Evolutionary conservation across 345 rosid genomes (phyloP).

Genomic region (Reutealis trisperma): DNA sequence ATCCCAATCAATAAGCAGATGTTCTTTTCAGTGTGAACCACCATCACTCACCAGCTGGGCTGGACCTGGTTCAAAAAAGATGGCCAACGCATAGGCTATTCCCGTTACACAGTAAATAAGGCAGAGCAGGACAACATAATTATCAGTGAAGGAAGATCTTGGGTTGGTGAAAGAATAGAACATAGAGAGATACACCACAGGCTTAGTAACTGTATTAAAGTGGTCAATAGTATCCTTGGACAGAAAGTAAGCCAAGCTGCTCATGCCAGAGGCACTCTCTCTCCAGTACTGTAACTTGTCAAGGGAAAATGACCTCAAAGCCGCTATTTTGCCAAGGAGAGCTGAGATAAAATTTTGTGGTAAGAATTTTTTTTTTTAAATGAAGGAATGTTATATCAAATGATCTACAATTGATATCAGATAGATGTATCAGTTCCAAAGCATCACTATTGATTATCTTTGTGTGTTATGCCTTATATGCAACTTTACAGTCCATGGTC

Average conservation of each 20-base stretch:
- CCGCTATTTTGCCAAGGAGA: constrained; percentile 87
- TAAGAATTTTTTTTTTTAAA: constrained; percentile 6
- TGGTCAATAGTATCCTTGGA: constrained; percentile 90
- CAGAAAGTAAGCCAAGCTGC: constrained; percentile 86
- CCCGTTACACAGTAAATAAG: constrained; percentile 96
- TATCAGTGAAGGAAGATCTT: constrained; percentile 74
- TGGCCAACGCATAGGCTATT: constrained; percentile 79
- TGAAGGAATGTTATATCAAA: not conserved
- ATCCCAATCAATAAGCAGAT: not conserved
- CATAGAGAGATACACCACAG: constrained; percentile 88
- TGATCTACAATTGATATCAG: not conserved
- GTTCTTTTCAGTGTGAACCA: not conserved
- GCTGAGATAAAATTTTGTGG: constrained; percentile 45
- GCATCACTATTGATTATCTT: not conserved
- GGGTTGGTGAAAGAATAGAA: constrained; percentile 92
- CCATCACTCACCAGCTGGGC: constrained; percentile 82
- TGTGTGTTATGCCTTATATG: not conserved
- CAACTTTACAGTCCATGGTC: not conserved
- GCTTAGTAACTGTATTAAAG: constrained; percentile 77
- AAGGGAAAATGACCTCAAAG: constrained; percentile 83
- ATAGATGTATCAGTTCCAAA: not conserved
- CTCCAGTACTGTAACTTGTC: constrained; percentile 95
- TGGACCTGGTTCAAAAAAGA: constrained; percentile 76
- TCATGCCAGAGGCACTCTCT: constrained; percentile 93
- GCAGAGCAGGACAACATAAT: constrained; percentile 76